Evolutionary conservation across 139 green algal genomes (phyloP).

Genomic region (Closterium sp.): DNA sequence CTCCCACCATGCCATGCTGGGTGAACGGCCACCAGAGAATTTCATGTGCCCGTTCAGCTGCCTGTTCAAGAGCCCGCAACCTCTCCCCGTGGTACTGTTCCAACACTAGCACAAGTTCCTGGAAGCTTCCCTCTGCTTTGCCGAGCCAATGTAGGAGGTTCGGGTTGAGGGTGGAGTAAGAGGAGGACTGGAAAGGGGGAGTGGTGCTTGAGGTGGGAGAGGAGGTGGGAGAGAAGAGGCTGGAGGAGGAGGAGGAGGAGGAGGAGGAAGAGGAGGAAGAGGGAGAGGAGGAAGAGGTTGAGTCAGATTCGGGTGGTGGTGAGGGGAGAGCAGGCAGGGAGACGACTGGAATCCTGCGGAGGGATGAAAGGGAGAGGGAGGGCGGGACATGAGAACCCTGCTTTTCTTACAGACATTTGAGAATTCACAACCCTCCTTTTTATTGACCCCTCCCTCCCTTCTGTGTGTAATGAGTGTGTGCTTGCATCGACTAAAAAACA

Average conservation of each 20-base stretch:
- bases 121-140: not conserved
- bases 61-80: not conserved
- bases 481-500: too few species aligned
- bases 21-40: conserved; percentile 97
- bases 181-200: not conserved
- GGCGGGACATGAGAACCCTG: not conserved
- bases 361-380: not conserved
- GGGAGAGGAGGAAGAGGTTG: not conserved
- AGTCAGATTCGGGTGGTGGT: not conserved
- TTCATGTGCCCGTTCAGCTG: conserved; percentile 15
- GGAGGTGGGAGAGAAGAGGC: not conserved
- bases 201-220: not conserved
- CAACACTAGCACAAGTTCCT: not conserved
- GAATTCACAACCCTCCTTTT: too few species aligned
- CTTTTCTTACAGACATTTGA: too few species aligned
- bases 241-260: not conserved
- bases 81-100: not conserved
- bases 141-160: not conserved
- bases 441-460: too few species aligned
- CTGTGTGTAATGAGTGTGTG: too few species aligned
- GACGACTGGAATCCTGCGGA: not conserved
- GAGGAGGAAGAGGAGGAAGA: not conserved
- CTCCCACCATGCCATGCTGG: conserved; percentile 71
- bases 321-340: not conserved
- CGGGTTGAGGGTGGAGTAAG: not conserved